These are phyloP conservation scores for Thelephora ganbajun DNA, from an alignment of 768 basidiomycete species.

Conservation along the genomic window DNA sequence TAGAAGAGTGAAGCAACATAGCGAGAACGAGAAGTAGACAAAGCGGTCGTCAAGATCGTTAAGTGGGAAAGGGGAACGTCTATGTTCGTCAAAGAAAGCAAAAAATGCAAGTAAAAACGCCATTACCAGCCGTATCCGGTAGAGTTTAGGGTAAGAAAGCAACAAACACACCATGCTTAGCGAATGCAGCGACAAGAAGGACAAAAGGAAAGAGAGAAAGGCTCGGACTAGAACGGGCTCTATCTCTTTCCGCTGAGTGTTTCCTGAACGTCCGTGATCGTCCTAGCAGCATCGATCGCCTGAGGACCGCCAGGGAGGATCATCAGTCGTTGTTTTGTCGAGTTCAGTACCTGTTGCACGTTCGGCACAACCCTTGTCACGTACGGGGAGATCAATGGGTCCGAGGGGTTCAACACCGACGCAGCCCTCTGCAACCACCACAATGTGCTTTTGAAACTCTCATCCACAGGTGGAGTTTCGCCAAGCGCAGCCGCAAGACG, in stretches of 20 bases:
- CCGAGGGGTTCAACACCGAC: constrained; percentile 59
- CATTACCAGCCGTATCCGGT: too few species aligned
- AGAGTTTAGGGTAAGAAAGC: too few species aligned
- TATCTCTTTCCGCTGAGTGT: constrained; percentile 33
- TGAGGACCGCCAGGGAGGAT: constrained; percentile 64
- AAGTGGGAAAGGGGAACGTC: too few species aligned
- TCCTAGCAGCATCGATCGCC: constrained; percentile 52
- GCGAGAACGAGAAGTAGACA: too few species aligned
- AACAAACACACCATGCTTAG: too few species aligned
- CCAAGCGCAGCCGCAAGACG: constrained; percentile 66
- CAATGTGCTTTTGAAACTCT: constrained; percentile 65
- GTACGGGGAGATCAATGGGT: constrained; percentile 73
- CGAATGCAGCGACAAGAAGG: background rate
- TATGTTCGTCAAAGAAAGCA: too few species aligned
- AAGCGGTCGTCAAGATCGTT: too few species aligned
- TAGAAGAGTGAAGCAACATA: too few species aligned
- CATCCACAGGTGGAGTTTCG: constrained; percentile 65
- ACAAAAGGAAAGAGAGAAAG: constrained; percentile 3
- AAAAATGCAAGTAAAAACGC: too few species aligned
- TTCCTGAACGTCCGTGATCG: constrained; percentile 65
- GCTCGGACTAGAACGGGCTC: constrained; percentile 4
- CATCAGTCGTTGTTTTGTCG: constrained; percentile 66
- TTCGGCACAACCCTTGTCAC: constrained; percentile 69
- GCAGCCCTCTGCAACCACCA: constrained; percentile 82
- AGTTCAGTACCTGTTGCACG: constrained; percentile 62